Base-by-base conservation (phyloP, 2,329 filamentous ascomycete genomes). In the Nakataea oryzae region DNA sequence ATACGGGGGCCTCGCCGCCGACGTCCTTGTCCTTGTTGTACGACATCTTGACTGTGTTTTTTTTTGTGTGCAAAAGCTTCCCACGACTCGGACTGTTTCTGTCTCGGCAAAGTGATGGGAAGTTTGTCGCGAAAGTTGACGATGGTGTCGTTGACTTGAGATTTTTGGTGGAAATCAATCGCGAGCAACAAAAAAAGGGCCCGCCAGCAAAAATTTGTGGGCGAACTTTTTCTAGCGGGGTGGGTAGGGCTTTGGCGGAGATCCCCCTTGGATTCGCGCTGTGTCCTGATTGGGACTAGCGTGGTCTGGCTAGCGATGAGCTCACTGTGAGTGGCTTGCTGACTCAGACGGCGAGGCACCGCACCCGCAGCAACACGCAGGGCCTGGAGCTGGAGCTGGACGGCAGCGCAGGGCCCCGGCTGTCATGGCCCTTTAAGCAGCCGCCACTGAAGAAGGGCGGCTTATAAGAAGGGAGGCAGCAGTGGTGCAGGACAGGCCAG, bases 91-190 rank as follows among this genome's bases (percentile, higher is more conserved):
- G 89, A 88, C 85, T 81, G 75, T 76, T 70, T 68, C 74, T 76
- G 83, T 86, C 85, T 81, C 88, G 86, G 88, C 87, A 89, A 90
- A 82, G 88, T 91, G 88, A 90, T 89, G 86, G 64, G 62, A 24
- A 57, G 69, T 65, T 64, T 67, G 63, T 67, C 69, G 68, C 68
- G 65, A 6, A 60, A 55, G 62, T 30, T 28, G 34, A 59, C 54
- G 62, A 30, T 58, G 21, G n/a, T 50, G 4, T n/a, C 21, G 2
- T 8, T 50, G n/a, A n/a, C n/a, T n/a, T n/a, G 54, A 60, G 27
- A 59, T 54, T 28, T 29, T 60, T 55, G 34, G 27, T 50, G 56
- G 57, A 50, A 54, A 14, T 28, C 32, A 59, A 63, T 24, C 34
- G 14, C 30, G n/a, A n/a, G 57, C 58, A 32, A 59, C 34, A 28